Conservation (phyloP, 768 basidiomycete species). For the Hypholoma fasciculare region DNA sequence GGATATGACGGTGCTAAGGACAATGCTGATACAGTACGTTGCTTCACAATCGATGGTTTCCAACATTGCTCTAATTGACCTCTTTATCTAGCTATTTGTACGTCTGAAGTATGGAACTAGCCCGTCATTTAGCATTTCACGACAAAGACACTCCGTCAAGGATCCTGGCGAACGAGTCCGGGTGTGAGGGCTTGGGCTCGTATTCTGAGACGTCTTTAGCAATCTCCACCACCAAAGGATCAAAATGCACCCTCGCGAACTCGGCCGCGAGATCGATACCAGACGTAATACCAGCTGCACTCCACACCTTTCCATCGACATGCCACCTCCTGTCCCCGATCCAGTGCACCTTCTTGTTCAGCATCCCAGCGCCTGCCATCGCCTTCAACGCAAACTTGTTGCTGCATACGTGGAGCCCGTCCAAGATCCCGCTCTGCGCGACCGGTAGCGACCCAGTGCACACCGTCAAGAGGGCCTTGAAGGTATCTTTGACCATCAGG, state of each 20-base stretch:
- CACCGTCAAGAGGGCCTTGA: conserved; percentile 20
- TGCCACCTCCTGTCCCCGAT: conserved; percentile 23
- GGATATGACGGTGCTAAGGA: no score
- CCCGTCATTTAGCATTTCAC: background rate
- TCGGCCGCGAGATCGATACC: conserved; percentile 27
- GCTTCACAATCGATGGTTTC: no score
- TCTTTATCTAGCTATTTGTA: no score
- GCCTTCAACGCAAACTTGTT: conserved; percentile 19
- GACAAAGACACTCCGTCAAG: conserved; percentile 19
- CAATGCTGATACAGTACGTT: no score
- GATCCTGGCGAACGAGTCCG: conserved; percentile 21
- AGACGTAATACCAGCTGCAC: conserved; percentile 23
- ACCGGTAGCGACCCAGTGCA: conserved; percentile 22
- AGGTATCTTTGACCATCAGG: conserved; percentile 10
- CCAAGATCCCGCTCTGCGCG: conserved; percentile 21
- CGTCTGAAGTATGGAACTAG: no score
- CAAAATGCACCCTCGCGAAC: conserved; percentile 23
- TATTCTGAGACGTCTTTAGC: conserved; percentile 18
- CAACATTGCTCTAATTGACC: no score
- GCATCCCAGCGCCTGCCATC: conserved; percentile 5
- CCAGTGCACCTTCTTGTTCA: conserved; percentile 25
- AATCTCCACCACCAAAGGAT: conserved; percentile 18
- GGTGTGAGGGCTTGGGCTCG: conserved; percentile 17
- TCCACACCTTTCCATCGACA: conserved; percentile 28
- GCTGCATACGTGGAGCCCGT: conserved; percentile 20